A percentile compares a stretch with the other conserved stretches of the same genome.
These are phyloP conservation scores for Talaromyces sp. DNA, from an alignment of 2,329 filamentous ascomycete genomes.

Conservation along the genomic window DNA sequence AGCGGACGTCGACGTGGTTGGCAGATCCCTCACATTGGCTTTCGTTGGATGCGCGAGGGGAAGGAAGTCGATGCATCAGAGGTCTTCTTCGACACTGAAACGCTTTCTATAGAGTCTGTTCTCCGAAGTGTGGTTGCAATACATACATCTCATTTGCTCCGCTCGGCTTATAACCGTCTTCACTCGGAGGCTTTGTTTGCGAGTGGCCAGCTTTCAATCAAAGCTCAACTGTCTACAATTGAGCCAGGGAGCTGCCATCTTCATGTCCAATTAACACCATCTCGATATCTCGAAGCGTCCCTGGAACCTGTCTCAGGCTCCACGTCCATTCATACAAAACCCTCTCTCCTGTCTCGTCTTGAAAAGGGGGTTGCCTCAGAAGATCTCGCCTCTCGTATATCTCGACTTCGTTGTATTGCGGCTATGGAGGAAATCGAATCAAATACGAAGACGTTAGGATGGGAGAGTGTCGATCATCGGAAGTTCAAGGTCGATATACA, in stretches of 20 bases:
- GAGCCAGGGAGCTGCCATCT: constrained; percentile 65
- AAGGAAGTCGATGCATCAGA: constrained; percentile 65
- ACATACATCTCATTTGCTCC: constrained; percentile 68
- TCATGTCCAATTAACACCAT: constrained; percentile 62
- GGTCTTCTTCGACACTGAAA: constrained; percentile 61
- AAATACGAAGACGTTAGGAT: constrained; percentile 29
- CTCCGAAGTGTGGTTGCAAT: constrained; percentile 68
- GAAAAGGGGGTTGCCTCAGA: constrained; percentile 60
- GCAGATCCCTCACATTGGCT: constrained; percentile 29
- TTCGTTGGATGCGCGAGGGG: constrained; percentile 79
- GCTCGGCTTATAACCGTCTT: constrained; percentile 59
- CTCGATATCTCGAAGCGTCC: constrained; percentile 55
- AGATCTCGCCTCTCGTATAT: constrained; percentile 33
- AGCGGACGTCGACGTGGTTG: constrained; percentile 16
- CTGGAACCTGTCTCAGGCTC: constrained; percentile 76
- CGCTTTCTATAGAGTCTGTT: constrained; percentile 68
- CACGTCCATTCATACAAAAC: constrained; percentile 64
- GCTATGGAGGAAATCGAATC: constrained; percentile 37
- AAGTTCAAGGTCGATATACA: constrained; percentile 43
- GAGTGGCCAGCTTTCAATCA: constrained; percentile 54
- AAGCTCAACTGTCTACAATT: constrained; percentile 51
- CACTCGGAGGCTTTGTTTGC: constrained; percentile 56
- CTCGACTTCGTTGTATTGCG: constrained; percentile 32
- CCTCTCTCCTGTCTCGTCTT: constrained; percentile 49
- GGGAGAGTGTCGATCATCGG: constrained; percentile 32